A percentile compares a stretch with the other conserved stretches of the same genome.
Evolutionary conservation across 1,284 basidiomycete species (phyloP).

Genomic region (Apiotrichum gamsii): DNA sequence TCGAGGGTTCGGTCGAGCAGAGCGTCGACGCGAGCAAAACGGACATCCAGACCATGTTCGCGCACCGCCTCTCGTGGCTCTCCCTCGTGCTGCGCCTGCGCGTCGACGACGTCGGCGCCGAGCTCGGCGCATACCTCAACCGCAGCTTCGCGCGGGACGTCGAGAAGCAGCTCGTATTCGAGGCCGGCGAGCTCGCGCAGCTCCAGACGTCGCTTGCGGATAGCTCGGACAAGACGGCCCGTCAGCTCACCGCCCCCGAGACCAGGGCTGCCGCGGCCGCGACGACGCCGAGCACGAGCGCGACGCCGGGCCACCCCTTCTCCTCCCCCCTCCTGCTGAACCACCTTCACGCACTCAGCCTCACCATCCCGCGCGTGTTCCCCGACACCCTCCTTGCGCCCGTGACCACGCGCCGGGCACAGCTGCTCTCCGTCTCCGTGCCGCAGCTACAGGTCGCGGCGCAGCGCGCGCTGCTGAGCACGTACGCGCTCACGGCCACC

Average conservation of each 20-base stretch:
- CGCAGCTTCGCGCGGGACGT: slow-evolving; percentile 60
- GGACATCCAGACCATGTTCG: slow-evolving; percentile 55
- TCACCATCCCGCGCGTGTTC: slow-evolving; percentile 53
- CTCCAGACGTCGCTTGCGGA: slow-evolving; percentile 53
- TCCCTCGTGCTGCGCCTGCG: slow-evolving; percentile 54
- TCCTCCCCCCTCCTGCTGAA: slow-evolving; percentile 65
- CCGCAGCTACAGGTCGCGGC: slow-evolving; percentile 60
- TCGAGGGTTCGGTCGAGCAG: slow-evolving; percentile 50
- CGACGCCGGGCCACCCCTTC: slow-evolving; percentile 46
- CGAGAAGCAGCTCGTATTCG: slow-evolving; percentile 64
- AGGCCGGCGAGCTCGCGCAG: slow-evolving; percentile 60
- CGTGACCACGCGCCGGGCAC: slow-evolving; percentile 54
- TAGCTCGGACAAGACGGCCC: slow-evolving; percentile 47
- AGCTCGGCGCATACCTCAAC: slow-evolving; percentile 55
- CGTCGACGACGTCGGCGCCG: slow-evolving; percentile 64
- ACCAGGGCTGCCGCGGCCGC: slow-evolving; percentile 22
- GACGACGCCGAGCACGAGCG: no score
- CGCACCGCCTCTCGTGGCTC: slow-evolving; percentile 59
- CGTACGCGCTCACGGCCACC: slow-evolving; percentile 27
- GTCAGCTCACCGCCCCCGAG: slow-evolving; percentile 16
- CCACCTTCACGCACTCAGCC: slow-evolving; percentile 52
- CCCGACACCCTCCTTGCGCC: slow-evolving; percentile 55
- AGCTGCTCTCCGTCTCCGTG: slow-evolving; percentile 57
- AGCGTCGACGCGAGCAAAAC: slow-evolving; percentile 53
- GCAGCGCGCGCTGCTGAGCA: slow-evolving; percentile 57